A percentile compares a stretch with the other conserved stretches of the same genome.
These are phyloP conservation scores for Phytopythium chamaehyphon DNA, from an alignment of 352 stramenopile genomes.

Conservation along the genomic window DNA sequence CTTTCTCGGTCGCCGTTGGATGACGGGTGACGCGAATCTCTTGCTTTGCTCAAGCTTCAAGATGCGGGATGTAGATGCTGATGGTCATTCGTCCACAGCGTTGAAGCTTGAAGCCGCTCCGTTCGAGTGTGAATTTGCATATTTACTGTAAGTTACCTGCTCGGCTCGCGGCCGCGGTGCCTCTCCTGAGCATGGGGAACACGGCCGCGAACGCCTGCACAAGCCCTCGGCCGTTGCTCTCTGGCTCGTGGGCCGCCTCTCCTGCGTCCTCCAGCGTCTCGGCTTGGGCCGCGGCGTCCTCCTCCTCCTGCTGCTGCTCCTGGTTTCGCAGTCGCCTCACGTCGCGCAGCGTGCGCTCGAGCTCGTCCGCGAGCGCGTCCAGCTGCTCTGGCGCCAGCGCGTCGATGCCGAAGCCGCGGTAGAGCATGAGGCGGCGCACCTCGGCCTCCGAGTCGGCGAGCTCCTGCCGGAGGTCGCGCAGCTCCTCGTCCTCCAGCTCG, in stretches of 20 bases:
- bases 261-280: neutral
- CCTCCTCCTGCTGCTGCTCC: neutral
- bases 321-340: slow-evolving; percentile 13
- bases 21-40: too few relatives aligned
- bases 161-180: too few relatives aligned
- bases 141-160: too few relatives aligned
- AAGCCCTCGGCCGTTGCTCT: too few relatives aligned
- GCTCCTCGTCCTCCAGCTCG: slow-evolving; percentile 48
- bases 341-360: slow-evolving; percentile 47
- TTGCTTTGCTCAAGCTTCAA: too few relatives aligned
- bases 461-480: slow-evolving; percentile 64
- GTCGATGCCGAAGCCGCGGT: slow-evolving; percentile 74
- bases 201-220: neutral
- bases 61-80: too few relatives aligned
- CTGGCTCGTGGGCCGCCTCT: too few relatives aligned
- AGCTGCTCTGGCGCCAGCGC: slow-evolving; percentile 38
- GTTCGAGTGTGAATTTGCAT: too few relatives aligned
- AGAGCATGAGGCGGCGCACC: slow-evolving; percentile 68
- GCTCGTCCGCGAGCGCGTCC: slow-evolving; percentile 45
- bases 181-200: neutral
- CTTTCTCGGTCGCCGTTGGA: too few relatives aligned
- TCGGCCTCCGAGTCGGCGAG: slow-evolving; percentile 73
- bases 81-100: too few relatives aligned
- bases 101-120: too few relatives aligned
- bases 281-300: neutral